These are phyloP conservation scores for Licmophora abbreviata DNA, from an alignment of 108 stramenopile species.

Conservation along the genomic window DNA sequence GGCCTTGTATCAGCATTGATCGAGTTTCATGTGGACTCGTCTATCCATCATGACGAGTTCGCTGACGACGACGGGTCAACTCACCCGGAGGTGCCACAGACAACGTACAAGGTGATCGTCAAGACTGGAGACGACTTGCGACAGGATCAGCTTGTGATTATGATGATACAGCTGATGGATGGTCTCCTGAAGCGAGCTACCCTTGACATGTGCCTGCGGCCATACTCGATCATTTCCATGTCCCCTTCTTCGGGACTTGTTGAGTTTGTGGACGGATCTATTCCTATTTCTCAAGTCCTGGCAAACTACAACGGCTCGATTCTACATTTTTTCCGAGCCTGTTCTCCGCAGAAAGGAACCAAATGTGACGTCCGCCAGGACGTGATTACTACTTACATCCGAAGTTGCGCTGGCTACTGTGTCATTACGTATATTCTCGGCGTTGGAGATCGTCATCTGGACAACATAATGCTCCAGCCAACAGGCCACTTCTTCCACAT, in stretches of 20 bases:
- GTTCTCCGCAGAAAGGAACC: slow-evolving; percentile 56
- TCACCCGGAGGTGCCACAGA: neutral
- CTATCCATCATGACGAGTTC: neutral
- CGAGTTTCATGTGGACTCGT: slow-evolving; percentile 65
- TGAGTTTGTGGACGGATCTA: slow-evolving; percentile 91
- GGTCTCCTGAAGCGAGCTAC: slow-evolving; percentile 89
- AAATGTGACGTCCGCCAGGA: slow-evolving; percentile 59
- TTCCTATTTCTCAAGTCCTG: slow-evolving; percentile 87
- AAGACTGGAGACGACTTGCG: slow-evolving; percentile 99
- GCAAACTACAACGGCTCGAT: slow-evolving; percentile 79
- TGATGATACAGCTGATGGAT: slow-evolving; percentile 98
- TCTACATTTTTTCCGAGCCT: slow-evolving; percentile 55
- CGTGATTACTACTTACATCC: slow-evolving; percentile 89
- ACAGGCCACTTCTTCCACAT: slow-evolving; percentile 81
- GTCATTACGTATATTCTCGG: slow-evolving; percentile 95
- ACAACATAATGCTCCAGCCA: slow-evolving; percentile 78
- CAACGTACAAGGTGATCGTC: slow-evolving; percentile 85
- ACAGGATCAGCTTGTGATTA: slow-evolving; percentile 97
- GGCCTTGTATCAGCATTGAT: slow-evolving; percentile 93
- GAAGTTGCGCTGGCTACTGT: slow-evolving; percentile 96
- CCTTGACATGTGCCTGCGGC: slow-evolving; percentile 82
- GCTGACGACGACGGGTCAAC: neutral
- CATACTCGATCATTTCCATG: slow-evolving; percentile 85
- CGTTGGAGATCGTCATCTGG: slow-evolving; percentile 83
- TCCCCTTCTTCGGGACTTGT: slow-evolving; percentile 87